Evolutionary conservation across 2,329 filamentous ascomycete genomes (phyloP), one percentile per base, ranked within the genome.

Genomic region (Penicillium sp.): DNA sequence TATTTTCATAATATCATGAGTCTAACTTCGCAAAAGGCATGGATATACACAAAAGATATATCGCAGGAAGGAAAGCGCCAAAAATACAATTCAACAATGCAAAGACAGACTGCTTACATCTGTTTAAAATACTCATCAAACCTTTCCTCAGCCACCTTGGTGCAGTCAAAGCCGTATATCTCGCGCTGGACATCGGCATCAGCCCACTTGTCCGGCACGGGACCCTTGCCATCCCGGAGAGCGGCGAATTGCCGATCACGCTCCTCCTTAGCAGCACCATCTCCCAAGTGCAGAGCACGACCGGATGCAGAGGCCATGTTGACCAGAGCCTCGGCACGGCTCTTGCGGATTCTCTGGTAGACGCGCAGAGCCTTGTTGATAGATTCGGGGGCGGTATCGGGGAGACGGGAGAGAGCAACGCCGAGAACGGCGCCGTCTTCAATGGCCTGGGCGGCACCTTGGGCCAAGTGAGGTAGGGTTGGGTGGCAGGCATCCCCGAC

Each of bases 111-210:
- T 27, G 42, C 53, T 59, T 59, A 62, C 59, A 64, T 52, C 27
- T 58, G 51, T 27, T 49, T 55, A 41, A 68, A 80, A 33, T 81
- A 56, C 60, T 74, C 68, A 9, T 76, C 73, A 63, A 81, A 83
- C 50, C 71, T 69, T 38, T 81, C 77, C 43, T 68, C 66, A 0
- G 81, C 76, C 47, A 81, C 77, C 59, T 74, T 68, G 43, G 80
- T 74, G 61, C 81, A 83, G 66, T 86, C 82, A 60, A 83, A 76
- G 9, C 78, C 77, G 66, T 86, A 86, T 52, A 86, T 80, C 75
- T 80, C 79, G 66, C 78, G 76, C 68, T 87, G 83, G 37, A 86
- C 81, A 60, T 86, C 83, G 8, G 82, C 81, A 66, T 84, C 84
- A 3, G 82, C 82, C 84, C 84, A 87, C 71, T 85, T 86, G 69